These are phyloP conservation scores for Scheffersomyces insectosa DNA, from an alignment of 1,139 yeast species.

Conservation along the genomic window DNA sequence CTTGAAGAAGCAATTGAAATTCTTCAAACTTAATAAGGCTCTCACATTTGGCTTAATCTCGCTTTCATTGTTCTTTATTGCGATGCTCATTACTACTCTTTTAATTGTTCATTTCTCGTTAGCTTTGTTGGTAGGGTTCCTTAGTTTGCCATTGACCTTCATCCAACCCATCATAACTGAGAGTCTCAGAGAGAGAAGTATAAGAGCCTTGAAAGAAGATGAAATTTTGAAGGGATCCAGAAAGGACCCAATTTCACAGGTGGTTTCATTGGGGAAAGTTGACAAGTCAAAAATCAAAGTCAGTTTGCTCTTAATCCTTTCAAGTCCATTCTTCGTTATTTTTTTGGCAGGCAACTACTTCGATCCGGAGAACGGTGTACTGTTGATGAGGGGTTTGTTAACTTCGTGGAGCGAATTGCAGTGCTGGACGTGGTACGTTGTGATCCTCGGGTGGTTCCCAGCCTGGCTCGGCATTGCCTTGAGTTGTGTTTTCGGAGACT, in stretches of 20 bases:
- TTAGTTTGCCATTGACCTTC: slow-evolving; percentile 71
- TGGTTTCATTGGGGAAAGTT: slow-evolving; percentile 9
- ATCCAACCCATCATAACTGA: slow-evolving; percentile 43
- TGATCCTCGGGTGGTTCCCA: slow-evolving; percentile 80
- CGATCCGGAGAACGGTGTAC: slow-evolving; percentile 26
- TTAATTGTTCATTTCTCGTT: slow-evolving; percentile 84
- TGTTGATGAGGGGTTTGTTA: slow-evolving; percentile 51
- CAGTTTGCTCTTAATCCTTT: slow-evolving; percentile 36
- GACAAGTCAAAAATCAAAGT: slow-evolving; percentile 27
- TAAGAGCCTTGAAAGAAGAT: background rate
- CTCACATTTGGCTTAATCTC: slow-evolving; percentile 34
- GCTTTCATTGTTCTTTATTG: slow-evolving; percentile 57
- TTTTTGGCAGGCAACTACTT: slow-evolving; percentile 32
- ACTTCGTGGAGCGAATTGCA: slow-evolving; percentile 70
- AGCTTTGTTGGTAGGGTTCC: slow-evolving; percentile 67
- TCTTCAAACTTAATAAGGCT: slow-evolving; percentile 17
- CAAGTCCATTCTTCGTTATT: slow-evolving; percentile 58
- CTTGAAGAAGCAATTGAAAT: slow-evolving; percentile 11
- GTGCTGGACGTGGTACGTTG: slow-evolving; percentile 85
- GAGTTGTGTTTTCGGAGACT: slow-evolving; percentile 32
- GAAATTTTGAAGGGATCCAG: slow-evolving; percentile 1
- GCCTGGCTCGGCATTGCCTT: slow-evolving; percentile 63
- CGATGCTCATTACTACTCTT: slow-evolving; percentile 71
- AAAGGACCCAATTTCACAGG: slow-evolving; percentile 13
- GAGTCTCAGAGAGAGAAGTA: background rate